phyloP scores from a whole-genome alignment of 129 eudicot genomes.

The Chrysanthemum seticuspe region DNA sequence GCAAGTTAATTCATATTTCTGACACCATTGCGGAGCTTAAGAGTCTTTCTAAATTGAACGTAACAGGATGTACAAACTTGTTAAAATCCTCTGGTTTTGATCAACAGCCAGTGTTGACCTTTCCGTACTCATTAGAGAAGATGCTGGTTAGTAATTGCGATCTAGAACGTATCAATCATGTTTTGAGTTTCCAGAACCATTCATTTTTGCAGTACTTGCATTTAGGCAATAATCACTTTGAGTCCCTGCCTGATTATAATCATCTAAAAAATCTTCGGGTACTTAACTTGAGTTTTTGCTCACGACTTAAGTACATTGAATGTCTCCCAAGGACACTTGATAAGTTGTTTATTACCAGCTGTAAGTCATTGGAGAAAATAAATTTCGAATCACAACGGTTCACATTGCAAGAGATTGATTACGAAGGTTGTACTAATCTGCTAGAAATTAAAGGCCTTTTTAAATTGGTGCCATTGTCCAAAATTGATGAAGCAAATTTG shows the following conservation, averaged over 20 bases:
- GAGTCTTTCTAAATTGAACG: conserved; percentile 19
- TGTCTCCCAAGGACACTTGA: conserved; percentile 26
- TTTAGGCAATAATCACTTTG: conserved; percentile 20
- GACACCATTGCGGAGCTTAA: conserved; percentile 12
- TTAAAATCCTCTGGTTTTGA: background rate
- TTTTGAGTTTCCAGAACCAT: background rate
- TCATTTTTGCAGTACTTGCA: conserved; percentile 11
- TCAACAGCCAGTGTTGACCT: background rate
- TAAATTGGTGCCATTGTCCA: conserved; percentile 6
- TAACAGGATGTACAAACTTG: conserved; percentile 18
- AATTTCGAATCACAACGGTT: conserved; percentile 7
- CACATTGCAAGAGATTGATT: conserved; percentile 25
- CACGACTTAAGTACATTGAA: background rate
- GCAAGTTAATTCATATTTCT: conserved; percentile 7
- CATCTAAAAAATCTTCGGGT: conserved; percentile 17
- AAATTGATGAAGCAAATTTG: conserved; percentile 24
- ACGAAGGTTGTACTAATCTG: conserved; percentile 22
- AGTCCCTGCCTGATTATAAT: background rate
- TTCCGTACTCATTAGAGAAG: conserved; percentile 14
- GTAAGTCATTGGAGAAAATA: conserved; percentile 13
- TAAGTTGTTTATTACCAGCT: conserved; percentile 12
- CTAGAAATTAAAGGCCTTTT: conserved; percentile 23
- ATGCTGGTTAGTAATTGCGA: conserved; percentile 7
- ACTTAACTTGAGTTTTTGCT: conserved; percentile 18
- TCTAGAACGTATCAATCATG: background rate